A percentile compares a stretch with the other conserved stretches of the same genome.
Evolutionary conservation across 441 rosid genomes (phyloP).

Genomic region (Adansonia madagascariensis): DNA sequence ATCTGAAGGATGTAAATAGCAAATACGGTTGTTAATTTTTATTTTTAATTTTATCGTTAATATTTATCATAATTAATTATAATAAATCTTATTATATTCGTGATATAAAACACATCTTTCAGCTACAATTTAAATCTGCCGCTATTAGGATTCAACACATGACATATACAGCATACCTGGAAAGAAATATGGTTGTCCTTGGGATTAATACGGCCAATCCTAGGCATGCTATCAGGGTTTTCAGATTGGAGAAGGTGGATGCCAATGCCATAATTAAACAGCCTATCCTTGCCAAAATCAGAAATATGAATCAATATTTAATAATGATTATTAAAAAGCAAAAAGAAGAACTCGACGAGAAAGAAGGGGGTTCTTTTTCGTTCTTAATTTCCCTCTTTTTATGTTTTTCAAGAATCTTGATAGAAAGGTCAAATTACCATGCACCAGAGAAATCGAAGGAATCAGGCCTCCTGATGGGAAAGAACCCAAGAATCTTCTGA

Average conservation of each 20-base stretch:
- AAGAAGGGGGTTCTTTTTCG: neutral
- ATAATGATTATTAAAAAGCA: no score
- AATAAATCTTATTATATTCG: no score
- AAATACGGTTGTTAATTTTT: no score
- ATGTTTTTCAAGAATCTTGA: no score
- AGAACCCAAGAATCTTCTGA: constrained; percentile 44
- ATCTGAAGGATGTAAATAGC: no score
- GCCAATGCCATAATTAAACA: constrained; percentile 44
- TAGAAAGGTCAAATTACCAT: constrained; percentile 33
- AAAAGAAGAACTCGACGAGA: neutral
- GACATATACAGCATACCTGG: constrained; percentile 30
- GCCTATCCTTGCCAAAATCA: constrained; percentile 27
- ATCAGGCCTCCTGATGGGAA: constrained; percentile 40
- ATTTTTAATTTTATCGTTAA: no score
- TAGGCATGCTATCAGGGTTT: constrained; percentile 36
- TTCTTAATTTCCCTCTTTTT: no score
- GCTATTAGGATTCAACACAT: neutral
- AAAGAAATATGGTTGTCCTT: constrained; percentile 49
- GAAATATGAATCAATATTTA: neutral
- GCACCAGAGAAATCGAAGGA: constrained; percentile 46
- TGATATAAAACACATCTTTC: no score
- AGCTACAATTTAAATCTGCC: no score
- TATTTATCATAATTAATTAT: no score
- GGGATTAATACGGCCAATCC: constrained; percentile 36
- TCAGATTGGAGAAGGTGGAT: constrained; percentile 44